phyloP scores from a whole-genome alignment of 2,329 filamentous ascomycete genomes.

The Colletotrichum caudatum region DNA sequence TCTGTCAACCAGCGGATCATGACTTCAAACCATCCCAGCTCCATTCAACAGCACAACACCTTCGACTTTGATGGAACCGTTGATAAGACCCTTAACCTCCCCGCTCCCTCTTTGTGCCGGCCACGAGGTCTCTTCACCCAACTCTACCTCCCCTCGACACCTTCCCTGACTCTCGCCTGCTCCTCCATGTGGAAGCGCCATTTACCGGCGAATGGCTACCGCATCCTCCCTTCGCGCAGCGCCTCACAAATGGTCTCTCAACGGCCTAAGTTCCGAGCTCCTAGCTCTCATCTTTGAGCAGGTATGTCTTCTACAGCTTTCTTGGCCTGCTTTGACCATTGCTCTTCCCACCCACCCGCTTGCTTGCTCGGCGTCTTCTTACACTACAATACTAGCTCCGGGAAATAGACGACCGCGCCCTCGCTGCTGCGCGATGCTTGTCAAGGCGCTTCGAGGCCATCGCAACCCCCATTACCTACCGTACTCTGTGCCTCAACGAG shows the following conservation, averaged over 20 bases:
- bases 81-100: conserved; percentile 37
- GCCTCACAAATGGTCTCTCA: conserved; percentile 46
- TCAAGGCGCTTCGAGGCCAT: conserved; percentile 57
- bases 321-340: background rate
- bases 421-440: conserved; percentile 52
- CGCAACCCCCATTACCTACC: conserved; percentile 58
- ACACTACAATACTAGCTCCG: conserved; percentile 50
- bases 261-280: conserved; percentile 58
- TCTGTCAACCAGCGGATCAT: conserved; percentile 43
- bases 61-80: conserved; percentile 37
- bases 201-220: conserved; percentile 44
- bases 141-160: conserved; percentile 18
- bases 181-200: conserved; percentile 39
- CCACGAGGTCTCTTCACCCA: conserved; percentile 1
- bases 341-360: background rate
- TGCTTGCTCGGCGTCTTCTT: conserved; percentile 21
- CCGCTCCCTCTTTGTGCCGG: conserved; percentile 21
- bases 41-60: conserved; percentile 32
- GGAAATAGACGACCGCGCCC: conserved; percentile 51
- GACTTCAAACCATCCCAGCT: conserved; percentile 41
- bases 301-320: conserved; percentile 46
- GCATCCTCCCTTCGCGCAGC: conserved; percentile 40
- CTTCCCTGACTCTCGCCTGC: conserved; percentile 35
- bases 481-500: conserved; percentile 53
- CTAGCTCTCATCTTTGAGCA: conserved; percentile 57